Conservation (phyloP, 179 eudicot species). For the Beta corolliflora region DNA sequence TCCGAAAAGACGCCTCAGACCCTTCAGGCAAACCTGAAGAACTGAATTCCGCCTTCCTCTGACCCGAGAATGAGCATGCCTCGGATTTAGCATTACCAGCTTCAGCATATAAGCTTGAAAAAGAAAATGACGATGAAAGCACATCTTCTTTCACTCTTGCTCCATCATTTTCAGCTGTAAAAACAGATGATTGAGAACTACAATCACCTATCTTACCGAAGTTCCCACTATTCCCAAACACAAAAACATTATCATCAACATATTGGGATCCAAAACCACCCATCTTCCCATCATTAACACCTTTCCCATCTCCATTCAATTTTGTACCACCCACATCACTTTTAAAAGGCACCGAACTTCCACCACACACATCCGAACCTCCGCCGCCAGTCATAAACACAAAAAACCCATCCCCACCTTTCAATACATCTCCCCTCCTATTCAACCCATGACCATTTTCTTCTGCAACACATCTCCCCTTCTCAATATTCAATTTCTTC, state of each 20-base stretch:
- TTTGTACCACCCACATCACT: constrained; percentile 11
- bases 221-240: constrained; percentile 34
- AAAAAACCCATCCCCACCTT: constrained; percentile 32
- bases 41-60: constrained; percentile 35
- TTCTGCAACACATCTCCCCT: constrained; percentile 20
- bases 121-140: constrained; percentile 30
- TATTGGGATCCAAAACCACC: constrained; percentile 22
- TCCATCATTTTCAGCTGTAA: constrained; percentile 35
- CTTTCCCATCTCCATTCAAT: constrained; percentile 7
- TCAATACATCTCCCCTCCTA: not conserved
- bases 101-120: constrained; percentile 31
- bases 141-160: constrained; percentile 26
- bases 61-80: constrained; percentile 34
- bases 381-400: constrained; percentile 45
- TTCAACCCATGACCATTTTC: not conserved
- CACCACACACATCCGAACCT: constrained; percentile 22
- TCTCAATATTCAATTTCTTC: constrained; percentile 53
- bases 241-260: constrained; percentile 34
- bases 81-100: constrained; percentile 28
- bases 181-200: constrained; percentile 31
- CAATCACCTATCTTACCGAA: constrained; percentile 20
- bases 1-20: constrained; percentile 35
- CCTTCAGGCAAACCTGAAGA: constrained; percentile 35
- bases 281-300: constrained; percentile 16
- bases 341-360: constrained; percentile 20